These are phyloP conservation scores for Reticulomyxa filosa DNA, from an alignment of 78 protist species.

Conservation along the genomic window DNA sequence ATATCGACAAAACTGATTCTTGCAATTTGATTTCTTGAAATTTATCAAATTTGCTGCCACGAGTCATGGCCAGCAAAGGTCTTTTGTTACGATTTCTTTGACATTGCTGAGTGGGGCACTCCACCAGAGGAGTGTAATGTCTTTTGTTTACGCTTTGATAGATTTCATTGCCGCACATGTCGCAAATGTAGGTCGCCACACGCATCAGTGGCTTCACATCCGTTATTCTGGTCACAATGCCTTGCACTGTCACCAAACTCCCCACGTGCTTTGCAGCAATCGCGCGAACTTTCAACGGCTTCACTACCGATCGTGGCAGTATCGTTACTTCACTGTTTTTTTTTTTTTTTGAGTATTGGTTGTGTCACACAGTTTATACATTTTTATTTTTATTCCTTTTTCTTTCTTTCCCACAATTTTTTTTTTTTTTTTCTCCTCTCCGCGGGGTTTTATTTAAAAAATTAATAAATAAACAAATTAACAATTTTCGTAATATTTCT, in stretches of 20 bases:
- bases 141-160: conserved; percentile 51
- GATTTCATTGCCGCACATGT: conserved; percentile 55
- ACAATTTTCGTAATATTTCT: too few relatives aligned
- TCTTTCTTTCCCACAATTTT: too few relatives aligned
- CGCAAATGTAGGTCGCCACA: conserved; percentile 90
- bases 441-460: too few relatives aligned
- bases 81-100: background rate
- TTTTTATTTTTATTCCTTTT: too few relatives aligned
- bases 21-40: conserved; percentile 89
- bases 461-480: too few relatives aligned
- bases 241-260: conserved; percentile 22
- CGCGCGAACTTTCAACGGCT: background rate
- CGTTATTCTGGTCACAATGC: conserved; percentile 72
- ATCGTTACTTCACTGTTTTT: background rate
- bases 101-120: conserved; percentile 32
- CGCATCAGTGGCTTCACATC: conserved; percentile 66
- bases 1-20: too few relatives aligned
- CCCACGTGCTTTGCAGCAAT: conserved; percentile 9
- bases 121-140: conserved; percentile 22
- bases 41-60: conserved; percentile 83
- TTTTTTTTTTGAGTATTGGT: background rate
- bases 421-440: too few relatives aligned
- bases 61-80: conserved; percentile 51
- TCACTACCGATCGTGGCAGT: background rate
- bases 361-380: background rate